phyloP scores from a whole-genome alignment of 164 flowering plant genomes.

The Aristolochia fimbriata region DNA sequence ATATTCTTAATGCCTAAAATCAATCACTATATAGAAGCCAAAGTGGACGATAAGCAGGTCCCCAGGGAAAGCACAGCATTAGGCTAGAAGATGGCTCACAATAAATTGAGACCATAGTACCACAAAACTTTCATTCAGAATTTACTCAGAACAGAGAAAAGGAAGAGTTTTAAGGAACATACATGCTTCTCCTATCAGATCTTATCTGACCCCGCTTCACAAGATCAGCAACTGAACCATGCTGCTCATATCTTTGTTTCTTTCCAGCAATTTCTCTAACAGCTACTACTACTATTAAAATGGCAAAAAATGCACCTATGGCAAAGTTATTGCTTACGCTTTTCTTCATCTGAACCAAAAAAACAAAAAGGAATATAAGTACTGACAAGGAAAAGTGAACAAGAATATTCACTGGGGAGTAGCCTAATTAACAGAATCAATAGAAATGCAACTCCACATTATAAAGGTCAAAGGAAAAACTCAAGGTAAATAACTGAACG shows the following conservation, averaged over 20 bases:
- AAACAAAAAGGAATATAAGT: constrained; percentile 2
- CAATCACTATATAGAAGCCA: too few species aligned
- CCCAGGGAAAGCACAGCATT: not conserved
- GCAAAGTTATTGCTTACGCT: constrained; percentile 22
- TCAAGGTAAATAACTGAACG: not conserved
- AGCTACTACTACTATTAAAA: constrained; percentile 34
- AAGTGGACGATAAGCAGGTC: too few species aligned
- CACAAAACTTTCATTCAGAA: too few species aligned
- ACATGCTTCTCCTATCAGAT: constrained; percentile 99
- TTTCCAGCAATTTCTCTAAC: constrained; percentile 34
- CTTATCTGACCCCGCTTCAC: constrained; percentile 91
- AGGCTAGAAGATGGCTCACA: too few species aligned
- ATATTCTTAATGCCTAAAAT: too few species aligned
- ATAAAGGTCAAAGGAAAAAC: not conserved
- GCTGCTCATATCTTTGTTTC: constrained; percentile 33
- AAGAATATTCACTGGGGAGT: too few species aligned
- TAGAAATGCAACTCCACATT: not conserved
- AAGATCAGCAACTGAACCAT: constrained; percentile 93
- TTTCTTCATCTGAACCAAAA: constrained; percentile 33
- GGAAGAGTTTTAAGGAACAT: constrained; percentile 29
- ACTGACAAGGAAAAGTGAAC: not conserved
- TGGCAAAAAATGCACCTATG: constrained; percentile 38
- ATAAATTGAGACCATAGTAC: too few species aligned
- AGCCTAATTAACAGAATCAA: not conserved
- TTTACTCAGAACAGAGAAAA: not conserved